Percentiles rank a stretch among this genome's conserved stretches.
These are phyloP conservation scores for Populus trichocarpa DNA, from an alignment of 441 rosid genomes.

Conservation along the genomic window DNA sequence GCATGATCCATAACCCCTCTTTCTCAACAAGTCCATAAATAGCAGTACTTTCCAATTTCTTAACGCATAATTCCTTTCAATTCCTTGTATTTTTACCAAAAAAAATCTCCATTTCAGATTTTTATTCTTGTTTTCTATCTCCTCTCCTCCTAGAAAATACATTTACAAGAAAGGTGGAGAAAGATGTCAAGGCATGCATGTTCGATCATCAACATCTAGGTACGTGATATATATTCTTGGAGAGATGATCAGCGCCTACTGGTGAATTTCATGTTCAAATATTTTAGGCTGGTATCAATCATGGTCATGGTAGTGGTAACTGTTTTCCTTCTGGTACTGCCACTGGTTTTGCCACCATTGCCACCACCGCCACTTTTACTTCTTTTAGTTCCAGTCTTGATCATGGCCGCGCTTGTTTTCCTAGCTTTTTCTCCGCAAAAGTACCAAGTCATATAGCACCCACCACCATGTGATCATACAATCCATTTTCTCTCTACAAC, in stretches of 20 bases:
- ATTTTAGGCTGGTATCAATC: constrained; percentile 11
- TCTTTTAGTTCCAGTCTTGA: constrained; percentile 34
- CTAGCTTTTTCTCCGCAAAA: constrained; percentile 29
- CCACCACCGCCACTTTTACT: constrained; percentile 44
- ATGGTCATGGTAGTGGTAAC: constrained; percentile 19
- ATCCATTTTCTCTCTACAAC: background rate
- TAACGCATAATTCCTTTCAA: background rate
- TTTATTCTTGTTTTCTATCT: background rate
- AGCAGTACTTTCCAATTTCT: background rate
- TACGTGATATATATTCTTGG: background rate
- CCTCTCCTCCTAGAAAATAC: background rate
- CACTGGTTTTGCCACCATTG: constrained; percentile 23
- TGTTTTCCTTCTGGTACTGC: constrained; percentile 34
- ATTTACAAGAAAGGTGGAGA: background rate
- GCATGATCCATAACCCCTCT: background rate
- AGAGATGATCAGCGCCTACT: background rate
- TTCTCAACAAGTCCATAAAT: background rate
- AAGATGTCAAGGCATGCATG: background rate
- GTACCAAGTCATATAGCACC: background rate
- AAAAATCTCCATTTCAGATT: background rate
- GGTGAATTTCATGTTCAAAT: constrained; percentile 13
- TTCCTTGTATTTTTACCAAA: background rate
- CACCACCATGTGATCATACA: too few relatives aligned
- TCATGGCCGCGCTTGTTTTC: constrained; percentile 33
- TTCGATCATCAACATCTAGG: background rate